These are phyloP conservation scores for Trifolium dubium DNA, from an alignment of 306 rosid genomes.

Conservation along the genomic window DNA sequence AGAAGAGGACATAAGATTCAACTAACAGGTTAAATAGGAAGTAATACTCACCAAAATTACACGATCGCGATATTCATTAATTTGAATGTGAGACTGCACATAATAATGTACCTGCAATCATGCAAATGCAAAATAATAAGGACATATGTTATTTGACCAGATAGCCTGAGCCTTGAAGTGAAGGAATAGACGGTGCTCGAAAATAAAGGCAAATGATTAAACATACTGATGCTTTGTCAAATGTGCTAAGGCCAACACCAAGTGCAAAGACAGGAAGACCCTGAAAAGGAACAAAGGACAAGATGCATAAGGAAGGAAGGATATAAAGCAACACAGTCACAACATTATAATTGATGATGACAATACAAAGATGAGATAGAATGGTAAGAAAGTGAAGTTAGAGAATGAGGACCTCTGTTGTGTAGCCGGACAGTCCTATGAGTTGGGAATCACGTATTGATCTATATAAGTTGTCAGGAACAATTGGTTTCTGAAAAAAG, in stretches of 20 bases:
- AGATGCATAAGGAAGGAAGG: constrained; percentile 3
- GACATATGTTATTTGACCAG: constrained; percentile 20
- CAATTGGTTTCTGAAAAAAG: constrained; percentile 80
- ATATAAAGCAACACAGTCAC: constrained; percentile 9
- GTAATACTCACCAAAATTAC: constrained; percentile 67
- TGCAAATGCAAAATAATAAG: constrained; percentile 14
- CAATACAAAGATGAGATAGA: constrained; percentile 15
- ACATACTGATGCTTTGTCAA: constrained; percentile 97
- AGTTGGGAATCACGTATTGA: constrained; percentile 89
- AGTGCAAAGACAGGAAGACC: constrained; percentile 90
- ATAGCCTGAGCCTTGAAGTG: constrained; percentile 3
- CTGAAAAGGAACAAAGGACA: constrained; percentile 48
- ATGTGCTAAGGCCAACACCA: constrained; percentile 85
- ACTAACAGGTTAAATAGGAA: constrained; percentile 21
- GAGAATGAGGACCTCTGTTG: constrained; percentile 79
- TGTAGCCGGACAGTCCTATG: constrained; percentile 87
- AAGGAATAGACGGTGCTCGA: constrained; percentile 10
- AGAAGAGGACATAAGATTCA: constrained; percentile 22
- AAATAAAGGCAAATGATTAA: constrained; percentile 9
- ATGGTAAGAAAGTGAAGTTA: constrained; percentile 6
- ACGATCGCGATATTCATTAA: constrained; percentile 90
- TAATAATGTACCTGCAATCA: constrained; percentile 79
- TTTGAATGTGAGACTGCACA: constrained; percentile 99
- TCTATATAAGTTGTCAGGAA: constrained; percentile 80
- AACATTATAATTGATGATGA: constrained; percentile 12